Evolutionary conservation across 2,329 filamentous ascomycete genomes (phyloP).

Genomic region (Trichoderma endophyticum): DNA sequence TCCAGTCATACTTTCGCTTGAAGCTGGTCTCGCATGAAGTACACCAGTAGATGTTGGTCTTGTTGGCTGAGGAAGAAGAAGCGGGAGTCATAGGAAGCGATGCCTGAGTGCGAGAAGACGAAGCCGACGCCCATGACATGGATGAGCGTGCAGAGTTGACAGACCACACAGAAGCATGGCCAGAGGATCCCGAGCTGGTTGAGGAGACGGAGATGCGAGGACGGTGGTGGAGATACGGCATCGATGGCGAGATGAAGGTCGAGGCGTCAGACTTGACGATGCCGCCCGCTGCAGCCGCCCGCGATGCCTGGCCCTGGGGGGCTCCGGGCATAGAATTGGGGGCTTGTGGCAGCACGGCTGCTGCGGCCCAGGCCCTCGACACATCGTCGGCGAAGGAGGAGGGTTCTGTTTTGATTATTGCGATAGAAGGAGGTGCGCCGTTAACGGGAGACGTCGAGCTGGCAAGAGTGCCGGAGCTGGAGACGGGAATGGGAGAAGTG

Average conservation of each 20-base stretch:
- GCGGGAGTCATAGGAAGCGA: conserved; percentile 36
- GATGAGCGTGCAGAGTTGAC: conserved; percentile 40
- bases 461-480: conserved; percentile 33
- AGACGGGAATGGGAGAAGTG: conserved; percentile 21
- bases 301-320: neutral
- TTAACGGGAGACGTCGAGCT: conserved; percentile 19
- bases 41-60: conserved; percentile 54
- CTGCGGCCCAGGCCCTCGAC: conserved; percentile 16
- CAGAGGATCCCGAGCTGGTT: conserved; percentile 48
- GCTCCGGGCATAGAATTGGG: neutral
- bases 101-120: conserved; percentile 36
- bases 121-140: conserved; percentile 40
- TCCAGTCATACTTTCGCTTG: conserved; percentile 67
- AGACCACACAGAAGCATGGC: conserved; percentile 47
- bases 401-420: conserved; percentile 17
- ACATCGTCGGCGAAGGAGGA: conserved; percentile 18
- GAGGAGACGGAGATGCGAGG: conserved; percentile 49
- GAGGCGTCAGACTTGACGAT: conserved; percentile 22
- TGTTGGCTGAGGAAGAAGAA: conserved; percentile 32
- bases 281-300: neutral
- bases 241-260: conserved; percentile 36
- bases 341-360: conserved; percentile 2
- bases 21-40: conserved; percentile 62
- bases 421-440: conserved; percentile 14
- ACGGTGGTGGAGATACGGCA: conserved; percentile 40